Evolutionary conservation across 2,329 filamentous ascomycete genomes (phyloP).

Genomic region (Cladophialophora immunda): DNA sequence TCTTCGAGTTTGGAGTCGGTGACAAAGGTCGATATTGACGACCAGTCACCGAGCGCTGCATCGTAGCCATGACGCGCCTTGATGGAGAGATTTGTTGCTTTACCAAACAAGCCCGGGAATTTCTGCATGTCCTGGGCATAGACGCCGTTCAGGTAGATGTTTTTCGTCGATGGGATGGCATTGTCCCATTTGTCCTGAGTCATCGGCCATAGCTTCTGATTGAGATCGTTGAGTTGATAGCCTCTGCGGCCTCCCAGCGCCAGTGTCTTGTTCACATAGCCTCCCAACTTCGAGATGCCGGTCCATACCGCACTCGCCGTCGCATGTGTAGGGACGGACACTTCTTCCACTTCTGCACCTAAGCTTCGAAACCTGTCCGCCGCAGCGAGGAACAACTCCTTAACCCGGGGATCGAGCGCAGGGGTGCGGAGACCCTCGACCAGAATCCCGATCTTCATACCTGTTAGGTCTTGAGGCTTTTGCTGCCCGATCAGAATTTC

Average conservation of each 20-base stretch:
- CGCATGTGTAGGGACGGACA: conserved; percentile 56
- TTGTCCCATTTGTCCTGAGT: conserved; percentile 60
- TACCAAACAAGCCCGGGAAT: conserved; percentile 50
- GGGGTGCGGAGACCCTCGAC: conserved; percentile 56
- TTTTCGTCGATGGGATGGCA: conserved; percentile 60
- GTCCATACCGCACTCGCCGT: conserved; percentile 24
- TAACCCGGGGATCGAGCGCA: conserved; percentile 54
- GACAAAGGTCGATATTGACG: not conserved
- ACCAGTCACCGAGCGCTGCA: conserved; percentile 38
- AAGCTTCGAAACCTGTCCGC: conserved; percentile 53
- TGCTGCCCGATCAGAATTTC: not conserved
- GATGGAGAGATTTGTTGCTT: conserved; percentile 52
- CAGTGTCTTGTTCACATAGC: conserved; percentile 15
- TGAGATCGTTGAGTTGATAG: conserved; percentile 11
- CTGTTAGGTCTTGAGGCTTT: conserved; percentile 39
- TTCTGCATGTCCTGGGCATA: conserved; percentile 50
- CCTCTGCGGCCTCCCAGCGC: conserved; percentile 14
- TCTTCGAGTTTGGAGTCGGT: not conserved
- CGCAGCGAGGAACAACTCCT: conserved; percentile 53
- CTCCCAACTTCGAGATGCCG: conserved; percentile 12
- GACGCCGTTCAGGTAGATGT: conserved; percentile 51
- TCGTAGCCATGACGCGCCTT: conserved; percentile 51
- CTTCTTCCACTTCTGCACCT: conserved; percentile 60
- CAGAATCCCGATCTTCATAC: conserved; percentile 54
- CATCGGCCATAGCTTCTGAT: conserved; percentile 16